These are phyloP conservation scores for Pistacia atlantica DNA, from an alignment of 345 rosid species.

Conservation along the genomic window DNA sequence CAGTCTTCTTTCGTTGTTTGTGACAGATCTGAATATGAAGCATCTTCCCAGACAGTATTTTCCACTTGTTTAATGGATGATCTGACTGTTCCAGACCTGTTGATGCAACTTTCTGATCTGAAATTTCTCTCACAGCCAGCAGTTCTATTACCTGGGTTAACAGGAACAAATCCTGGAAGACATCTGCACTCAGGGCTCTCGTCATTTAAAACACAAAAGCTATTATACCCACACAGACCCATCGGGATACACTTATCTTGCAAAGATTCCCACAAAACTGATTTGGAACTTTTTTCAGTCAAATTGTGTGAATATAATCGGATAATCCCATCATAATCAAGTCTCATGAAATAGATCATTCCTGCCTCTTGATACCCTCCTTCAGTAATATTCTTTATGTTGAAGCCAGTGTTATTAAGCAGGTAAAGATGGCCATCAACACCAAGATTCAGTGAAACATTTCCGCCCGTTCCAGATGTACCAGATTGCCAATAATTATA, in stretches of 20 bases:
- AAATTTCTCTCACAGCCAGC: slow-evolving; percentile 31
- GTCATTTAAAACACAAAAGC: slow-evolving; percentile 21
- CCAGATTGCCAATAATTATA: not conserved
- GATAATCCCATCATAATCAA: slow-evolving; percentile 20
- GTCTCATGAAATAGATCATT: not conserved
- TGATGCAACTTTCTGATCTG: slow-evolving; percentile 12
- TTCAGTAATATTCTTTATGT: not conserved
- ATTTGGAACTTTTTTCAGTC: not conserved
- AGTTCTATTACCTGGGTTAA: slow-evolving; percentile 10
- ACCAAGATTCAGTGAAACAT: slow-evolving; percentile 15
- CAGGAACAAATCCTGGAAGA: slow-evolving; percentile 27
- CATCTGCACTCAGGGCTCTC: not conserved
- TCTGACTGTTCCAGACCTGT: not conserved
- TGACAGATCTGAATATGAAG: not conserved
- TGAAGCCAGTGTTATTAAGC: slow-evolving; percentile 7
- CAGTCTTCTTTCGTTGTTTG: slow-evolving; percentile 17
- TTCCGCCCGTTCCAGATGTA: not conserved
- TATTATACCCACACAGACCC: slow-evolving; percentile 29
- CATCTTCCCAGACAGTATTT: slow-evolving; percentile 18
- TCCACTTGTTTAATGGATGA: slow-evolving; percentile 4
- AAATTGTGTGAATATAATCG: not conserved
- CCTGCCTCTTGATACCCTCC: not conserved
- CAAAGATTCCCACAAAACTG: not conserved
- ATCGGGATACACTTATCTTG: slow-evolving; percentile 15
- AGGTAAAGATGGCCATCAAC: no score